phyloP scores from a whole-genome alignment of 306 rosid genomes.

The Fragaria nilgerrensis region DNA sequence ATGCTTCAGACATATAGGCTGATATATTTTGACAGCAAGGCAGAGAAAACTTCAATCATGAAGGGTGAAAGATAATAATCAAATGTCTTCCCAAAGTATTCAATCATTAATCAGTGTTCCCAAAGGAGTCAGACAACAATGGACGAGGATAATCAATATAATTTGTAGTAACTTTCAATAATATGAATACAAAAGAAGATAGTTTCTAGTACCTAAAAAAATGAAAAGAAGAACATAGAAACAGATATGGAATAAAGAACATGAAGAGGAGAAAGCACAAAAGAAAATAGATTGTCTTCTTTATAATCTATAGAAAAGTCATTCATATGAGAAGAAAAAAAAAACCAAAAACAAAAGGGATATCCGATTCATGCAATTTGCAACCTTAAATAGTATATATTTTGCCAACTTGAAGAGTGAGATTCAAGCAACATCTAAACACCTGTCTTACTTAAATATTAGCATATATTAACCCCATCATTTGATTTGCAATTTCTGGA shows the following conservation, averaged over 20 bases:
- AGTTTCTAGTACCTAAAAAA: neutral
- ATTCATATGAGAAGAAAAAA: neutral
- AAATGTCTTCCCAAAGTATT: neutral
- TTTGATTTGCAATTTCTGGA: neutral
- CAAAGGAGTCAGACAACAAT: neutral
- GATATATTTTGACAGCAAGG: neutral
- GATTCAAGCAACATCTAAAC: conserved; percentile 1
- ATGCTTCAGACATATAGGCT: no score
- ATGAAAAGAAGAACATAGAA: neutral
- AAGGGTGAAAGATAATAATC: neutral
- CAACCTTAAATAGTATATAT: neutral
- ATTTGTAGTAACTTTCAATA: neutral
- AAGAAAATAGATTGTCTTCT: neutral
- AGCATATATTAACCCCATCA: neutral
- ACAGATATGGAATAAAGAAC: neutral
- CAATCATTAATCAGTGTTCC: neutral
- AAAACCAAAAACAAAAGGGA: no score
- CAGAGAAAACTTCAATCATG: neutral
- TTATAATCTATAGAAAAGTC: neutral
- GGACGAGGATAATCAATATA: neutral
- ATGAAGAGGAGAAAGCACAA: neutral
- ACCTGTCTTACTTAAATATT: neutral
- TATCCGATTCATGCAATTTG: neutral
- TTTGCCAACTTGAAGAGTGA: neutral
- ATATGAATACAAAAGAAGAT: neutral